Percentiles rank a stretch among this genome's conserved stretches.
phyloP scores from a whole-genome alignment of 2,329 filamentous ascomycete genomes.

The Neoascochyta sp. region DNA sequence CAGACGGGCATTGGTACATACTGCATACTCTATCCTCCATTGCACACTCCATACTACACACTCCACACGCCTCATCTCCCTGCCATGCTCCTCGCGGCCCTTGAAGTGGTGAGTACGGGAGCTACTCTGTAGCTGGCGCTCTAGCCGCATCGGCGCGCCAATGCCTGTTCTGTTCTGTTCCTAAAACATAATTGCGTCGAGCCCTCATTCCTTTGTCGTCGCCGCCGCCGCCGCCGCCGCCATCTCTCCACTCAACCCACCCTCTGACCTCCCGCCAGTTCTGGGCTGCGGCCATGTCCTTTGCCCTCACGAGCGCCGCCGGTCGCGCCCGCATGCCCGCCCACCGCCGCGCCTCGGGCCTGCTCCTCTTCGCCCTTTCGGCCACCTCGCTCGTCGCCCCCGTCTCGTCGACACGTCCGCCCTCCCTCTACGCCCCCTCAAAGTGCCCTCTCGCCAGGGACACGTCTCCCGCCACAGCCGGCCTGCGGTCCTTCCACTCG shows the following conservation, averaged over 20 bases:
- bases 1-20: too few relatives aligned
- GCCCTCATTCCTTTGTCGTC: too few relatives aligned
- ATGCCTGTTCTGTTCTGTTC: too few relatives aligned
- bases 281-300: conserved; percentile 39
- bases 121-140: too few relatives aligned
- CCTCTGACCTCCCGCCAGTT: conserved; percentile 10
- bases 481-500: conserved; percentile 30
- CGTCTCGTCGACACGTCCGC: conserved; percentile 18
- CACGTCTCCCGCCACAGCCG: conserved; percentile 25
- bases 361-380: conserved; percentile 32
- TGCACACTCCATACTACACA: too few relatives aligned
- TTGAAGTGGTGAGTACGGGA: too few relatives aligned
- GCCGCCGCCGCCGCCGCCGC: too few relatives aligned
- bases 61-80: too few relatives aligned
- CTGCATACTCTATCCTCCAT: too few relatives aligned
- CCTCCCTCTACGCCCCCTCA: conserved; percentile 16
- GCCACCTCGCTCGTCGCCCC: conserved; percentile 25
- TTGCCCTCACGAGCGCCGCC: conserved; percentile 30
- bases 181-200: too few relatives aligned
- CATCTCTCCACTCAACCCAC: not conserved
- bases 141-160: not conserved
- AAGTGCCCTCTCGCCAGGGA: conserved; percentile 31
- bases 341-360: conserved; percentile 22
- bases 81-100: too few relatives aligned
- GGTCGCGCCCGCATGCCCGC: conserved; percentile 20